These are phyloP conservation scores for Ajuga reptans DNA, from an alignment of 305 asterid species.

Conservation along the genomic window DNA sequence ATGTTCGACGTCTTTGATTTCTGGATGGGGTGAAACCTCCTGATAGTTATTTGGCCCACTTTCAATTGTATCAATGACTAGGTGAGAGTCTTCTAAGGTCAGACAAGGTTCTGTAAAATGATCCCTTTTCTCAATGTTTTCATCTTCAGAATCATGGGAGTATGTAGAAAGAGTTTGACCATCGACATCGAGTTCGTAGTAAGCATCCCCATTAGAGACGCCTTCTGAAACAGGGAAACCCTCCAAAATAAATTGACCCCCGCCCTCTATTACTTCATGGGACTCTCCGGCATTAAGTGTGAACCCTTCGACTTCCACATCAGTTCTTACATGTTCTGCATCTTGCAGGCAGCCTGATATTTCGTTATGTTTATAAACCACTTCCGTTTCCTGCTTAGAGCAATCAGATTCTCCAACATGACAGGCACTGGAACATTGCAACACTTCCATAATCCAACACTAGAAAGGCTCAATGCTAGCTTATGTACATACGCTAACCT, in stretches of 20 bases:
- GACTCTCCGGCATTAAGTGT: conserved; percentile 32
- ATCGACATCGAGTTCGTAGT: conserved; percentile 47
- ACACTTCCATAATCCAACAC: conserved; percentile 56
- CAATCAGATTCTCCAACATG: conserved; percentile 49
- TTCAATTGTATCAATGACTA: conserved; percentile 37
- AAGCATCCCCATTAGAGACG: conserved; percentile 38
- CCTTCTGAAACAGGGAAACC: conserved; percentile 44
- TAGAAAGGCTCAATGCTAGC: conserved; percentile 31
- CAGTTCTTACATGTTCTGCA: conserved; percentile 38
- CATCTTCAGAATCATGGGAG: conserved; percentile 59
- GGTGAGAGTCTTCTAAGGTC: conserved; percentile 26
- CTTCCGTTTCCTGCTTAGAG: conserved; percentile 44
- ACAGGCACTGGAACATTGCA: conserved; percentile 49
- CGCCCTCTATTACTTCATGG: conserved; percentile 39
- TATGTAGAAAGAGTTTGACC: conserved; percentile 41
- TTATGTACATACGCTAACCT: conserved; percentile 17
- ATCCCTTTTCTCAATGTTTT: conserved; percentile 40
- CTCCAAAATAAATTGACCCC: conserved; percentile 37
- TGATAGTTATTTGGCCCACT: conserved; percentile 34
- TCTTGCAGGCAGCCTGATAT: conserved; percentile 37
- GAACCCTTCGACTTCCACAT: conserved; percentile 37
- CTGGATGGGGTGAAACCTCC: conserved; percentile 39
- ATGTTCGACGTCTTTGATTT: conserved; percentile 42
- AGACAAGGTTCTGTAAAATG: conserved; percentile 33
- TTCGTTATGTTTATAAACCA: conserved; percentile 42